Evolutionary conservation across 495 filamentous ascomycete species (phyloP).

Genomic region (Lepraria neglecta): DNA sequence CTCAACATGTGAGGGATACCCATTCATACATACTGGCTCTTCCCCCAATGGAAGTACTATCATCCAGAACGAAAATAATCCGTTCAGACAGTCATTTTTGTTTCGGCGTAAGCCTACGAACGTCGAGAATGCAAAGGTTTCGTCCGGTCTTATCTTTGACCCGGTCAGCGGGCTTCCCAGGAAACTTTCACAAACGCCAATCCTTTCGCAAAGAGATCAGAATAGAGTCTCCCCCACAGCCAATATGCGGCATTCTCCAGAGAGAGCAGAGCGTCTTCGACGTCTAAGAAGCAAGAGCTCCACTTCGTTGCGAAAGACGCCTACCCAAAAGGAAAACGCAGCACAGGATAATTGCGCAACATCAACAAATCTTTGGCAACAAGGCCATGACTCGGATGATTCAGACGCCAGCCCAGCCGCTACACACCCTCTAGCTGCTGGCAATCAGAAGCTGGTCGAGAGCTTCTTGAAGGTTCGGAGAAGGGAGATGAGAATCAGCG

Average conservation of each 20-base stretch:
- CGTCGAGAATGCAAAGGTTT: neutral
- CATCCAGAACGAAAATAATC: conserved; percentile 3
- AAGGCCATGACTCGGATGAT: neutral
- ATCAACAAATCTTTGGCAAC: neutral
- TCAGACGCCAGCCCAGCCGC: neutral
- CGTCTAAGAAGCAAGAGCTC: conserved; percentile 24
- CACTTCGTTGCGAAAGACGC: conserved; percentile 8
- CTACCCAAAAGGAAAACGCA: conserved; percentile 2
- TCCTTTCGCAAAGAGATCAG: conserved; percentile 9
- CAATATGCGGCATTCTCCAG: conserved; percentile 20
- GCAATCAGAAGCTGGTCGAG: conserved; percentile 22
- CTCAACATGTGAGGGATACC: conserved; percentile 3
- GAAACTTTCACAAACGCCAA: conserved; percentile 16
- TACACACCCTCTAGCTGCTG: neutral
- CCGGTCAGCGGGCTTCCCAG: neutral
- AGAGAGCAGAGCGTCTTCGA: conserved; percentile 26
- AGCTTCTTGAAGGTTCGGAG: conserved; percentile 25
- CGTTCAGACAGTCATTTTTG: neutral
- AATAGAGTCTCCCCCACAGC: neutral
- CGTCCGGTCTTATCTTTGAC: neutral
- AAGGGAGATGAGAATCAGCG: conserved; percentile 19
- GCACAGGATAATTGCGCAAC: neutral
- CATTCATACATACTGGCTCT: neutral
- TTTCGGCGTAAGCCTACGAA: neutral
- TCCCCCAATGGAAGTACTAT: neutral